Evolutionary conservation across 1,139 yeast genomes (phyloP).

Genomic region (Martiniozyma asiatica): DNA sequence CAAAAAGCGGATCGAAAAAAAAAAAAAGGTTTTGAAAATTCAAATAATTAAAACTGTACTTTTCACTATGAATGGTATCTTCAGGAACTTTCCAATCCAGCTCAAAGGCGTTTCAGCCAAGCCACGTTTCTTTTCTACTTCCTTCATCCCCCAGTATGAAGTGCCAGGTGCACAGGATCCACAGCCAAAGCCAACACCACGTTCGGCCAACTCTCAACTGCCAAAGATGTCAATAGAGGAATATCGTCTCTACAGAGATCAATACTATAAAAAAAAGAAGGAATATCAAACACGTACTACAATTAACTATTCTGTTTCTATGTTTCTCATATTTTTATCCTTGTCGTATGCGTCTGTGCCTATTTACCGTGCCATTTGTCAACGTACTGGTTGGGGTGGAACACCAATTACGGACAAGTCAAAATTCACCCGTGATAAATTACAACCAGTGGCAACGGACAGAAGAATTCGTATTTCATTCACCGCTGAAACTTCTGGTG

Average conservation of each 20-base stretch:
- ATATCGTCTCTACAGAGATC: conserved; percentile 20
- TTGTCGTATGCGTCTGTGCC: conserved; percentile 90
- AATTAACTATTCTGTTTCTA: conserved; percentile 60
- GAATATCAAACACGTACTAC: conserved; percentile 36
- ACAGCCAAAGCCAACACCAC: conserved; percentile 7
- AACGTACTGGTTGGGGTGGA: conserved; percentile 95
- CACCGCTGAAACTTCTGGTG: conserved; percentile 84
- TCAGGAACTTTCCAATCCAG: no score
- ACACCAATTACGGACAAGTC: conserved; percentile 78
- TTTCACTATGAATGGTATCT: no score
- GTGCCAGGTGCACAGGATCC: conserved; percentile 11
- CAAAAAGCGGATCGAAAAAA: no score
- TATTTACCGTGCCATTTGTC: conserved; percentile 80
- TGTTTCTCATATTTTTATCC: conserved; percentile 64
- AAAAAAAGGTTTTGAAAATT: no score
- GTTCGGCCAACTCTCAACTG: conserved; percentile 9
- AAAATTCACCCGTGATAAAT: conserved; percentile 74
- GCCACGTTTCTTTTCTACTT: no score
- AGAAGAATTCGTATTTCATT: conserved; percentile 73
- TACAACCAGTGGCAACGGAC: conserved; percentile 80
- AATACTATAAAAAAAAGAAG: conserved; percentile 22
- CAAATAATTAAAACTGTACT: no score
- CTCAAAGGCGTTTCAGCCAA: no score
- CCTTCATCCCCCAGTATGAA: conserved; percentile 3
- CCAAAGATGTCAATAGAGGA: conserved; percentile 22